A percentile compares a stretch with the other conserved stretches of the same genome.
Evolutionary conservation across 1,139 yeast genomes (phyloP).

Genomic region (Geotrichum macrosporum): DNA sequence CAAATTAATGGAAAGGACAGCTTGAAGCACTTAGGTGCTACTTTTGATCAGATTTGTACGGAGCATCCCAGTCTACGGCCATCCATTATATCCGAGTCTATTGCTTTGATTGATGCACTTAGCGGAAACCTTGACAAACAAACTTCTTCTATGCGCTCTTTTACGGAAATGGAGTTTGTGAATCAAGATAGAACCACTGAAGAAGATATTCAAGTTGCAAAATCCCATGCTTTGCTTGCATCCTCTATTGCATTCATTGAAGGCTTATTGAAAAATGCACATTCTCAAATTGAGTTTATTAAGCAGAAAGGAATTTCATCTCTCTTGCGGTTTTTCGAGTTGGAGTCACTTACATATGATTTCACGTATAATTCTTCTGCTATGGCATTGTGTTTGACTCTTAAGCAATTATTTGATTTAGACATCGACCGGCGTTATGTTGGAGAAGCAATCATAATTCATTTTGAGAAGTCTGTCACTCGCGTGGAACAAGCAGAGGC

Average conservation of each 20-base stretch:
- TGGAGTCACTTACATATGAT: conserved; percentile 37
- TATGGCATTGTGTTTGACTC: conserved; percentile 29
- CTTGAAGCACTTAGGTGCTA: conserved; percentile 56
- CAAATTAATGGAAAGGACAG: conserved; percentile 31
- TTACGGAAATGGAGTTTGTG: conserved; percentile 21
- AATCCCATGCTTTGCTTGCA: conserved; percentile 16
- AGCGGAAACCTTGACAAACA: conserved; percentile 35
- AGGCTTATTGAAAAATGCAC: conserved; percentile 35
- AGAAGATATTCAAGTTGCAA: conserved; percentile 18
- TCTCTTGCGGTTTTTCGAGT: conserved; percentile 30
- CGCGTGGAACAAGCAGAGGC: conserved; percentile 16
- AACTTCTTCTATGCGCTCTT: conserved; percentile 14
- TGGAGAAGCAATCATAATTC: conserved; percentile 23
- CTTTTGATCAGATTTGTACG: conserved; percentile 76
- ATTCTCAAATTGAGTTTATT: conserved; percentile 36
- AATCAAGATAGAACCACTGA: conserved; percentile 18
- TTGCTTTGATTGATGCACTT: conserved; percentile 46
- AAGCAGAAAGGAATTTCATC: conserved; percentile 33
- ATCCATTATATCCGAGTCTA: conserved; percentile 50
- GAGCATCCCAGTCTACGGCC: conserved; percentile 75
- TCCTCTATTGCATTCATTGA: conserved; percentile 32
- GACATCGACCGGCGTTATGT: conserved; percentile 31
- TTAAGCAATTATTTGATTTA: conserved; percentile 32
- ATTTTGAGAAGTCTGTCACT: conserved; percentile 12
- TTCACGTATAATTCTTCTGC: conserved; percentile 36